Evolutionary conservation across 2,329 filamentous ascomycete species (phyloP), one percentile per base, ranked within the genome.

Genomic region (Colletotrichum musae): DNA sequence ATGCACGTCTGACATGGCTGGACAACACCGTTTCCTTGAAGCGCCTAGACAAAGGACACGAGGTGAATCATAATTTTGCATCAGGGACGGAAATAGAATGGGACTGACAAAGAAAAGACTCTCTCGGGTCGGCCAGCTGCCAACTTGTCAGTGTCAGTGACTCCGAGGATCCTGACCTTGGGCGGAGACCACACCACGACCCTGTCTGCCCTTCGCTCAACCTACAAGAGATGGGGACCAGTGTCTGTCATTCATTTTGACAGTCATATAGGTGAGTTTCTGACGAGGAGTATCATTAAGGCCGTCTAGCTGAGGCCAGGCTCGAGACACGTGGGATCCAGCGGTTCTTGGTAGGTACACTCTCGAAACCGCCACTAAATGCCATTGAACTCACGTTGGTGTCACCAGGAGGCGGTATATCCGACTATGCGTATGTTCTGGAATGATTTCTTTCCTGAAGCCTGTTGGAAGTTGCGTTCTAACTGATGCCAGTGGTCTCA

Each of bases 1-100:
- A 95, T 74, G 93, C 94, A 64, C 92, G 91, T 2, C 84, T 94
- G 69, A 93, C 91, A 0, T 92, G 91, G 12, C 91, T 95, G 72
- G 93, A 95, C 80, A 95, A 95, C 77, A 88, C 84, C 0, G 82
- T 94, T 0, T 93, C 93, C 0, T 82, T 95, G 64, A 86, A 87
- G 15, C 93, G 95, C 78, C 92, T 95, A 86, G 91, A 88, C 64
- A 89, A 92, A 76, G 92, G 91, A 0, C 88, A 91, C 73, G 80
- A 80, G 77, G 85, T 84, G 64, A 70, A 74, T 73, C 41, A 36
- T 12, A 56, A 28, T 6, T 12, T 36, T 36, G 32, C 10, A 21
- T 28, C 5, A 12, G 26, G 15, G 6, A 10, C 32, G 4, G 15
- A n/a, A n/a, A 32, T 13, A 39, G 41, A 16, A 24, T 43, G 32